Conservation (phyloP, 225 moss, liverwort and hornwort species). For the Rhytidiadelphus loreus region DNA sequence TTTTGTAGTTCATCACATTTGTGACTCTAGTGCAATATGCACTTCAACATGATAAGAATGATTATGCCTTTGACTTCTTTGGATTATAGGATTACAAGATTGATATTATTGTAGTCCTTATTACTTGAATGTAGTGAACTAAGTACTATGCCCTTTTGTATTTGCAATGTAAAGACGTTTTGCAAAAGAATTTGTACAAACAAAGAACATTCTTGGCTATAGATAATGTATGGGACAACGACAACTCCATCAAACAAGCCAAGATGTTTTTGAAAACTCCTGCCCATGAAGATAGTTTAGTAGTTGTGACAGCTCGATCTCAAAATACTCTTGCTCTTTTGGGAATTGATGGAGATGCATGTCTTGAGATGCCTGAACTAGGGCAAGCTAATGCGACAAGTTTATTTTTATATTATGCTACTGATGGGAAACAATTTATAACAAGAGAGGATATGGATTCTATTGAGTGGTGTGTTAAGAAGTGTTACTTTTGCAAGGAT, state of each 20-base stretch:
- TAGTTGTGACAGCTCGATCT: neutral
- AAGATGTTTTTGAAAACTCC: neutral
- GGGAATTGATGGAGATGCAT: neutral
- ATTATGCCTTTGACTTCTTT: rapidly evolving
- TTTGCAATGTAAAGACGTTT: neutral
- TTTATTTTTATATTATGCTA: neutral
- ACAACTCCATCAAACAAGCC: neutral
- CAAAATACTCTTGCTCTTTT: neutral
- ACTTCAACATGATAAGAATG: neutral
- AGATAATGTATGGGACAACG: neutral
- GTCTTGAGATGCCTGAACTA: neutral
- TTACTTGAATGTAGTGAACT: no score
- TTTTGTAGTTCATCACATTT: neutral
- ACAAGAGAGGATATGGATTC: rapidly evolving
- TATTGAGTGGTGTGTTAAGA: neutral
- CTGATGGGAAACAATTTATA: neutral
- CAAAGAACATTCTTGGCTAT: neutral
- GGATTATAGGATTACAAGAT: no score
- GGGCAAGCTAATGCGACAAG: rapidly evolving
- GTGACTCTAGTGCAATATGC: neutral
- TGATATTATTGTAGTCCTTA: neutral
- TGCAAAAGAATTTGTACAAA: neutral
- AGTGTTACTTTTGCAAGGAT: neutral
- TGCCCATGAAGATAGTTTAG: neutral
- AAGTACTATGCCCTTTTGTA: neutral